Conservation (phyloP, 805 yeast genomes). For the Ogataea siamensis region DNA sequence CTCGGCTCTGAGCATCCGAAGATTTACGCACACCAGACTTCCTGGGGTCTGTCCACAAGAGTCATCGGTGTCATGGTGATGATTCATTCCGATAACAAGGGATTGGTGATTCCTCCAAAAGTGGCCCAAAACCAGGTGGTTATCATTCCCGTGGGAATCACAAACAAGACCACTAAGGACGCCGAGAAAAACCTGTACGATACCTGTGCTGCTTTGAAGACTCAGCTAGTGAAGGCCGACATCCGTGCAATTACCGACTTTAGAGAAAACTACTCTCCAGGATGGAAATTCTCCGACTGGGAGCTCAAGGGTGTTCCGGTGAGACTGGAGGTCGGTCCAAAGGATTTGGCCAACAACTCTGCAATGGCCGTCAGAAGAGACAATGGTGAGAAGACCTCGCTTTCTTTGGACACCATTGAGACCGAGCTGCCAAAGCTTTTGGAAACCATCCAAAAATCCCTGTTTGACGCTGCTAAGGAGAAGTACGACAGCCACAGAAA, state of each 20-base stretch:
- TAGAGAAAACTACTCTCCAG: conserved; percentile 94
- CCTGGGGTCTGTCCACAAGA: conserved; percentile 99
- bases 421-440: conserved; percentile 68
- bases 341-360: conserved; percentile 77
- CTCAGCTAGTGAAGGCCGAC: conserved; percentile 54
- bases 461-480: conserved; percentile 77
- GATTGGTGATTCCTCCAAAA: conserved; percentile 95
- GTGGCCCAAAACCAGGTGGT: conserved; percentile 92
- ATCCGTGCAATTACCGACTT: conserved; percentile 82
- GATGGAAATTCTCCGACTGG: conserved; percentile 98
- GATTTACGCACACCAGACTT: conserved; percentile 89
- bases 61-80: conserved; percentile 99
- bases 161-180: conserved; percentile 78
- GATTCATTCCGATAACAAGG: conserved; percentile 98
- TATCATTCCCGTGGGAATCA: conserved; percentile 92
- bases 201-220: conserved; percentile 70
- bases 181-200: conserved; percentile 65
- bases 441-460: conserved; percentile 74
- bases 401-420: conserved; percentile 65
- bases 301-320: conserved; percentile 95
- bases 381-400: conserved; percentile 68
- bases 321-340: conserved; percentile 95
- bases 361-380: conserved; percentile 93
- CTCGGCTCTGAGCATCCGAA: conserved; percentile 83
- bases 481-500: conserved; percentile 83